Conservation (phyloP, 1,284 basidiomycete species). For the Caloboletus firmus region DNA sequence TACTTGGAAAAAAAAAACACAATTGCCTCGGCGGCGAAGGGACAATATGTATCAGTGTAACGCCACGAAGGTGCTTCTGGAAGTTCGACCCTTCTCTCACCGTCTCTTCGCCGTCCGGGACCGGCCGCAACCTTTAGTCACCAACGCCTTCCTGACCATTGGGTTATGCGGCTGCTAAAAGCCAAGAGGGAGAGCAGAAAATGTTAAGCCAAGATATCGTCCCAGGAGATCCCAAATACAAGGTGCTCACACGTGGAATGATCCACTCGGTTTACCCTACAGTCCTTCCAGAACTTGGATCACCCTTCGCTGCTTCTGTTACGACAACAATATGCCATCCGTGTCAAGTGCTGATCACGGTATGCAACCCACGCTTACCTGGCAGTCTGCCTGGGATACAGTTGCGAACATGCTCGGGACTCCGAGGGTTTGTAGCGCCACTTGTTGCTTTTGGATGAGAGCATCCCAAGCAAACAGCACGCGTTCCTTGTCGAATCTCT, state of each 20-base stretch:
- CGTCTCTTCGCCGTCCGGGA: constrained; percentile 12
- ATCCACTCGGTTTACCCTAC: constrained; percentile 13
- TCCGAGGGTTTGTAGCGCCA: constrained; percentile 52
- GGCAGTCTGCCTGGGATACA: constrained; percentile 45
- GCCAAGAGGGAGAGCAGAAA: not conserved
- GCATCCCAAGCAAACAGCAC: constrained; percentile 72
- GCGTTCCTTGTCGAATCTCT: constrained; percentile 63
- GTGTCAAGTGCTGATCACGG: constrained; percentile 1
- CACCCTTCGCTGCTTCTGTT: constrained; percentile 46
- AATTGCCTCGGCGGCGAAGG: constrained; percentile 2
- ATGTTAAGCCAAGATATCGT: not conserved
- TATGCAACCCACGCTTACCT: constrained; percentile 45
- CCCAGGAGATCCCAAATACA: not conserved
- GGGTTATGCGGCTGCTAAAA: not conserved
- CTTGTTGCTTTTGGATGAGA: constrained; percentile 68
- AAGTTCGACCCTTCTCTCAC: constrained; percentile 1
- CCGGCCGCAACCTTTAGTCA: not conserved
- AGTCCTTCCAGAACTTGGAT: constrained; percentile 39
- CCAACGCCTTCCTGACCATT: not conserved
- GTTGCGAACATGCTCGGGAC: constrained; percentile 73
- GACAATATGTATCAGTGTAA: not conserved
- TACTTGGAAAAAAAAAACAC: not conserved
- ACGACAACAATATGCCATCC: constrained; percentile 3
- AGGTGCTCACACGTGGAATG: constrained; percentile 3
- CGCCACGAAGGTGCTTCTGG: constrained; percentile 16